Percentiles rank a stretch among this genome's conserved stretches.
Conservation (phyloP, 164 flowering plant genomes). For the Sextonia rubra region DNA sequence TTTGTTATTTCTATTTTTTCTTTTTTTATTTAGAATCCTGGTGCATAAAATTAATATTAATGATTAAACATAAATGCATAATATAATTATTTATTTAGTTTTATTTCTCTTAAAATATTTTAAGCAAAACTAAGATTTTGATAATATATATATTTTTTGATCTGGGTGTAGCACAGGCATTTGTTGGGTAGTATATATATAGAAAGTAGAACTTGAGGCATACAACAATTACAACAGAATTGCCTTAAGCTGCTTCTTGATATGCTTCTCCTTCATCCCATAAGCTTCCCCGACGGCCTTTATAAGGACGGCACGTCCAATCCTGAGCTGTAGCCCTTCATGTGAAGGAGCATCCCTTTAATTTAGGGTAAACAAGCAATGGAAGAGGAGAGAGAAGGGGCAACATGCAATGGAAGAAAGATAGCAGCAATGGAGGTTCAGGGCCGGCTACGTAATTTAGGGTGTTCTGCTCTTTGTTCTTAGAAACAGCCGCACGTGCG, state of each 20-base stretch:
- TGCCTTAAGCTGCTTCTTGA: slow-evolving; percentile 72
- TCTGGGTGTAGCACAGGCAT: too few relatives aligned
- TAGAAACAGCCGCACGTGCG: slow-evolving; percentile 46
- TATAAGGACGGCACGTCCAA: slow-evolving; percentile 79
- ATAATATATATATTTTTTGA: too few relatives aligned
- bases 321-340: slow-evolving; percentile 88
- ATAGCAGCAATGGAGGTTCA: slow-evolving; percentile 17
- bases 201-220: too few relatives aligned
- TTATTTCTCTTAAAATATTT: too few relatives aligned
- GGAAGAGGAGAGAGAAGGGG: slow-evolving; percentile 61
- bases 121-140: too few relatives aligned
- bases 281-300: slow-evolving; percentile 86
- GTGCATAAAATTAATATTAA: too few relatives aligned
- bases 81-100: too few relatives aligned
- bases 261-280: slow-evolving; percentile 68
- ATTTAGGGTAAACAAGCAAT: slow-evolving; percentile 48
- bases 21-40: too few relatives aligned
- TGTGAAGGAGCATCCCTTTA: slow-evolving; percentile 79
- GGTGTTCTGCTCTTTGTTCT: slow-evolving; percentile 26
- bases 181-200: too few relatives aligned
- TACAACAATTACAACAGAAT: too few relatives aligned
- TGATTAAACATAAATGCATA: too few relatives aligned
- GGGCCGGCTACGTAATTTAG: slow-evolving; percentile 1
- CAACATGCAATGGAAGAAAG: slow-evolving; percentile 70
- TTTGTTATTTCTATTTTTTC: too few relatives aligned